Evolutionary conservation across 2,329 filamentous ascomycete genomes (phyloP), one percentile per base, ranked within the genome.

Genomic region (Colletotrichum karsti): DNA sequence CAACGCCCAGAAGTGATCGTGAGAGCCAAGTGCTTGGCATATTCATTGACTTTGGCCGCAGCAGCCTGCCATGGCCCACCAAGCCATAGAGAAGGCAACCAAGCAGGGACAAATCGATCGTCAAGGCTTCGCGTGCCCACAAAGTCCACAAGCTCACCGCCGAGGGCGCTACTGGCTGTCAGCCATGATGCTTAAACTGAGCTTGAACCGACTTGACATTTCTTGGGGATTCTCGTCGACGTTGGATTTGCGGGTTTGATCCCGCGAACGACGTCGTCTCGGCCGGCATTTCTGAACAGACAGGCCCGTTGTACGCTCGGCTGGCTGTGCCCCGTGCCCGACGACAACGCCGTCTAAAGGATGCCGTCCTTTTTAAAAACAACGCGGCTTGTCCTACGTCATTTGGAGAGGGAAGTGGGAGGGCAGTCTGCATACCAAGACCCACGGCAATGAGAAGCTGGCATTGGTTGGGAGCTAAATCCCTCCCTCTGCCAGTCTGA

Each of bases 121-220:
- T 54, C 61, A 28, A 56, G 51, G 65, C 65, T 61, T 66, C 46
- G 60, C 37, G 12, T 59, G 44, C 39, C 53, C 64, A 48, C 30
- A 41, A 58, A 54, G 60, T 48, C 46, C 65, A 50, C 39, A 60
- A 60, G 50, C 18, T 50, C 50, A 51, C 44, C 50, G 65, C 68
- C 60, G 57, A 62, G 55, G 35, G 39, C 51, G 56, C 54, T 50
- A 46, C 41, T 24, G 39, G 4, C 35, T 33, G 15, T n/a, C 35
- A 54, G 57, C 53, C 57, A n/a, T 28, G 62, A 69, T 54, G 68
- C 69, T 70, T 70, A 61, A 37, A 7, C n/a, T 69, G 64, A 70
- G 69, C 69, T 50, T 68, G 65, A 64, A 59, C 46, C 37, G 15
- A 57, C 60, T 51, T 51, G 59, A 63, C 51, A 37, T 20, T 13